Evolutionary conservation across 164 flowering plant genomes (phyloP).

Genomic region (Annona squamosa): DNA sequence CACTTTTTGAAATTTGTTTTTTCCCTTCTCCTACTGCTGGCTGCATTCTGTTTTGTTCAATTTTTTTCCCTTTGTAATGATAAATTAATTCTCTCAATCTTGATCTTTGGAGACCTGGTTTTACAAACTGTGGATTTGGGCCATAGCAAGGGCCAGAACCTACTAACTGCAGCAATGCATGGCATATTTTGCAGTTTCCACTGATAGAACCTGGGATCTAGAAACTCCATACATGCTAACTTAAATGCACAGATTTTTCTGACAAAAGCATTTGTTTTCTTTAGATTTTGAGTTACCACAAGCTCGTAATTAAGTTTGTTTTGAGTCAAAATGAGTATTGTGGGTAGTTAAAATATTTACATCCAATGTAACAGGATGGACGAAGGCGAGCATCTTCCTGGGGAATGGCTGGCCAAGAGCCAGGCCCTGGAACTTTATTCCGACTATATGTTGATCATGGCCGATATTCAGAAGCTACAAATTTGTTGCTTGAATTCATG

Average conservation of each 20-base stretch:
- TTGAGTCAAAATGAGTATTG: not conserved
- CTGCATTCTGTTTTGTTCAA: no score
- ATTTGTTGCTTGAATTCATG: slow-evolving; percentile 68
- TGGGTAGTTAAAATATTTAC: not conserved
- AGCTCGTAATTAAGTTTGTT: no score
- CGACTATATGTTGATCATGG: slow-evolving; percentile 75
- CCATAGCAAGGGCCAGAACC: no score
- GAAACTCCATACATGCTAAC: not conserved
- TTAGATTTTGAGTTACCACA: not conserved
- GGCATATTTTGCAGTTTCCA: not conserved
- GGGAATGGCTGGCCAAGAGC: slow-evolving; percentile 84
- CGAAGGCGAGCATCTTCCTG: slow-evolving; percentile 32
- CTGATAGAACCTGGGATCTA: not conserved
- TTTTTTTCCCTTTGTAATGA: no score
- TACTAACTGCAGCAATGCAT: not conserved
- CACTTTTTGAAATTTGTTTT: no score
- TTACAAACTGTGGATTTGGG: no score
- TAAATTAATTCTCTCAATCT: no score
- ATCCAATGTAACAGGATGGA: slow-evolving; percentile 43
- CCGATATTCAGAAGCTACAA: slow-evolving; percentile 75
- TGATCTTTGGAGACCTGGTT: no score
- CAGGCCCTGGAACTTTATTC: slow-evolving; percentile 73
- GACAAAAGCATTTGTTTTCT: no score
- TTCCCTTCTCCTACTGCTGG: no score
- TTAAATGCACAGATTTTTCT: not conserved